Percentiles rank a stretch among this genome's conserved stretches.
Evolutionary conservation across 768 basidiomycete genomes (phyloP).

Genomic region (Phylloporus sp.): DNA sequence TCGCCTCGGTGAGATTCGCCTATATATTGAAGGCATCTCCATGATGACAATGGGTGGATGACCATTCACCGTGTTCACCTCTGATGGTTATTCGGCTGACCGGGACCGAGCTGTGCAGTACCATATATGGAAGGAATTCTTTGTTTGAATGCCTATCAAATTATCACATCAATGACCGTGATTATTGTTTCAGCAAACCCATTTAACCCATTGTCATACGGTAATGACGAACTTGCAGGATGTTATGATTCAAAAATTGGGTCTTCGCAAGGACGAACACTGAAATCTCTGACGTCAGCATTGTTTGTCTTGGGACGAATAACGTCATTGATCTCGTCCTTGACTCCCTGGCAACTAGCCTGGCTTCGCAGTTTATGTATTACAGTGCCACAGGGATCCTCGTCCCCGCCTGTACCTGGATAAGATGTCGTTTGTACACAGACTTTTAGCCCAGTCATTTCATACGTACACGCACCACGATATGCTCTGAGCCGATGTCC

Average conservation of each 20-base stretch:
- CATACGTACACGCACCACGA: no score
- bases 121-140: not conserved
- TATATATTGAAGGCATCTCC: conserved; percentile 4
- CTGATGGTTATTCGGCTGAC: no score
- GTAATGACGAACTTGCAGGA: not conserved
- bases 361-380: no score
- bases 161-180: not conserved
- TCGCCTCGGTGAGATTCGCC: no score
- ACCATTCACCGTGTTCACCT: not conserved
- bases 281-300: not conserved
- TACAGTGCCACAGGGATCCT: not conserved
- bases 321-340: not conserved
- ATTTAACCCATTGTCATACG: no score
- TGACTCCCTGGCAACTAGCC: no score
- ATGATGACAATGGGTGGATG: conserved; percentile 5
- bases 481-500: no score
- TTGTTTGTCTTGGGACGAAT: not conserved
- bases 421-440: no score
- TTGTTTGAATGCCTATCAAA: not conserved
- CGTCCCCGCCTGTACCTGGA: no score
- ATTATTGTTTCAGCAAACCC: no score
- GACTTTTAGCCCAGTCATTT: no score
- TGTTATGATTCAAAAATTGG: not conserved
- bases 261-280: not conserved
- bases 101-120: not conserved